Conservation (phyloP, 2,329 filamentous ascomycete species). For the Rasamsonia emersonii region DNA sequence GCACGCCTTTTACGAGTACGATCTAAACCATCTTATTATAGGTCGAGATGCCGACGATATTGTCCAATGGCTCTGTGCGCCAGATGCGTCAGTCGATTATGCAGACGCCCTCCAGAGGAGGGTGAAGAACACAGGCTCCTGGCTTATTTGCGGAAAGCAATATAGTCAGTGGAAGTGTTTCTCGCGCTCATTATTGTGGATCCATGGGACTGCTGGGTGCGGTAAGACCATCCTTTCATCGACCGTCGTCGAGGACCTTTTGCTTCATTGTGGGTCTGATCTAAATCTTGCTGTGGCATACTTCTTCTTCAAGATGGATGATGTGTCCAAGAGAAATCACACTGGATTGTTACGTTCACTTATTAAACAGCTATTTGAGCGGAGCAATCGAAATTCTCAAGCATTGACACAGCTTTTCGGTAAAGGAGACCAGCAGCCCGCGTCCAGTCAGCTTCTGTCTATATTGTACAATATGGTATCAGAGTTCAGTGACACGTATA, state of each 20-base stretch:
- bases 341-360: constrained; percentile 6
- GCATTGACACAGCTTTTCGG: constrained; percentile 11
- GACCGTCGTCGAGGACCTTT: constrained; percentile 24
- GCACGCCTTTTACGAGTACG: background rate
- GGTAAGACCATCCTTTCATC: constrained; percentile 35
- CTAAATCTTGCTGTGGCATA: constrained; percentile 19
- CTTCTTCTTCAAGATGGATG: constrained; percentile 36
- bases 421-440: constrained; percentile 1
- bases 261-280: constrained; percentile 10
- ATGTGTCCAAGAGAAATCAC: constrained; percentile 18
- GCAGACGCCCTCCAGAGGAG: constrained; percentile 4
- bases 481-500: constrained; percentile 23
- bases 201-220: constrained; percentile 32
- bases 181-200: constrained; percentile 29
- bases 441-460: constrained; percentile 1
- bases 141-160: constrained; percentile 1
- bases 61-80: constrained; percentile 5
- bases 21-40: background rate
- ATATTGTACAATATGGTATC: background rate
- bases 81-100: constrained; percentile 5
- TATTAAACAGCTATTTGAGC: constrained; percentile 9
- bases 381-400: constrained; percentile 12
- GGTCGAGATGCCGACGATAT: constrained; percentile 2
- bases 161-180: constrained; percentile 4
- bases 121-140: constrained; percentile 5